A percentile compares a stretch with the other conserved stretches of the same genome.
phyloP scores from a whole-genome alignment of 148 eudicot genomes.

The Tetragonia tetragonoides region DNA sequence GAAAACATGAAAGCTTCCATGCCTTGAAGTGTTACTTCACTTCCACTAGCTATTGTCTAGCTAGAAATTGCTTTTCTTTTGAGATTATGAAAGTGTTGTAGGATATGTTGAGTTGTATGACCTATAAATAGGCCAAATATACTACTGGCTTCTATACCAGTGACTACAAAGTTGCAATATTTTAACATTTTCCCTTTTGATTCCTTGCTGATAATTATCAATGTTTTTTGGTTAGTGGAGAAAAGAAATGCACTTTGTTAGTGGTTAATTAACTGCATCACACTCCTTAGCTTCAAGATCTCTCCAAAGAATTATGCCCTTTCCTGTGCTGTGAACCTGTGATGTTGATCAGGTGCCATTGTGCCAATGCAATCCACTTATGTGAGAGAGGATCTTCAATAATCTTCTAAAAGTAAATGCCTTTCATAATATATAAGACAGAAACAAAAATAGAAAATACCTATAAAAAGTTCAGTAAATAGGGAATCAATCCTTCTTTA shows the following conservation, averaged over 20 bases:
- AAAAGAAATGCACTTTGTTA: no score
- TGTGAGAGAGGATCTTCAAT: not conserved
- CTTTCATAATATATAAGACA: not conserved
- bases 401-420: not conserved
- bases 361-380: not conserved
- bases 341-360: not conserved
- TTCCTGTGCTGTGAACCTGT: not conserved
- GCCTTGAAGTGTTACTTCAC: no score
- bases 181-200: not conserved
- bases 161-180: not conserved
- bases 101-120: not conserved
- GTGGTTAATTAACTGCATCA: not conserved
- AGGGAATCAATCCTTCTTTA: no score
- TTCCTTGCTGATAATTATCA: not conserved
- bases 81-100: not conserved
- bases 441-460: not conserved
- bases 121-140: not conserved
- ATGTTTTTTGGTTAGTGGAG: not conserved
- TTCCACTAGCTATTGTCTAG: no score
- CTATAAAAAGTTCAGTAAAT: no score
- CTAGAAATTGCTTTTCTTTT: not conserved
- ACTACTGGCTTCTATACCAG: not conserved
- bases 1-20: constrained; percentile 11
- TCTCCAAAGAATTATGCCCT: not conserved
- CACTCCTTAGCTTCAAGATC: no score